A percentile compares a stretch with the other conserved stretches of the same genome.
Evolutionary conservation across 2,329 filamentous ascomycete species (phyloP).

Genomic region (Laburnicola sp.): DNA sequence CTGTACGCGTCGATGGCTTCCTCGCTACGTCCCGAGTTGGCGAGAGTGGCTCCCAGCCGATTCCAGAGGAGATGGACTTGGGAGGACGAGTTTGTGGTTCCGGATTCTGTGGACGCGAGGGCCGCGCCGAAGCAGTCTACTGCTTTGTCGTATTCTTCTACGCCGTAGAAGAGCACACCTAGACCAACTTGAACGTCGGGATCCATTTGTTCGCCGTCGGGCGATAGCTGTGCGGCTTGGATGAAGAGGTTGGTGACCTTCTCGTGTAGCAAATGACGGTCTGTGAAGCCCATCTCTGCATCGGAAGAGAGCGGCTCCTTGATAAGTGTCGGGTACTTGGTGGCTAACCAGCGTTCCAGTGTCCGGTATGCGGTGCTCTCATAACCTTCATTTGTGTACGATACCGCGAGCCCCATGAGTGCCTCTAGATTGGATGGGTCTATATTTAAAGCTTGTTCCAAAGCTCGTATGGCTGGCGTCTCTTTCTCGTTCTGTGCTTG

Average conservation of each 20-base stretch:
- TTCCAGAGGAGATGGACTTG: slow-evolving; percentile 97
- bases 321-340: slow-evolving; percentile 85
- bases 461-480: slow-evolving; percentile 87
- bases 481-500: slow-evolving; percentile 99
- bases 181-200: slow-evolving; percentile 97
- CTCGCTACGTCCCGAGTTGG: slow-evolving; percentile 89
- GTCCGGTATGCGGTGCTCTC: slow-evolving; percentile 96
- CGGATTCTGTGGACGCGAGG: slow-evolving; percentile 80
- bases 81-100: slow-evolving; percentile 78
- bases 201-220: slow-evolving; percentile 93
- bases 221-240: slow-evolving; percentile 85
- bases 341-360: slow-evolving; percentile 93
- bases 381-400: slow-evolving; percentile 98
- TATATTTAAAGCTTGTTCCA: slow-evolving; percentile 86
- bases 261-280: slow-evolving; percentile 85
- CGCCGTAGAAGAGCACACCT: slow-evolving; percentile 95
- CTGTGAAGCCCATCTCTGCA: slow-evolving; percentile 90
- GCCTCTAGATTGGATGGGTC: slow-evolving; percentile 86
- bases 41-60: slow-evolving; percentile 89
- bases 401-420: slow-evolving; percentile 93
- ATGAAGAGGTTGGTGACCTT: slow-evolving; percentile 92
- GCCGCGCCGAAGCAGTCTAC: slow-evolving; percentile 97
- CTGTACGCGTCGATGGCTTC: slow-evolving; percentile 97
- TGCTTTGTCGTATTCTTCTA: slow-evolving; percentile 96
- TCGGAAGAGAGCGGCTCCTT: slow-evolving; percentile 72